Conservation (phyloP, 2,329 filamentous ascomycete genomes). For the Endothia cerciana region DNA sequence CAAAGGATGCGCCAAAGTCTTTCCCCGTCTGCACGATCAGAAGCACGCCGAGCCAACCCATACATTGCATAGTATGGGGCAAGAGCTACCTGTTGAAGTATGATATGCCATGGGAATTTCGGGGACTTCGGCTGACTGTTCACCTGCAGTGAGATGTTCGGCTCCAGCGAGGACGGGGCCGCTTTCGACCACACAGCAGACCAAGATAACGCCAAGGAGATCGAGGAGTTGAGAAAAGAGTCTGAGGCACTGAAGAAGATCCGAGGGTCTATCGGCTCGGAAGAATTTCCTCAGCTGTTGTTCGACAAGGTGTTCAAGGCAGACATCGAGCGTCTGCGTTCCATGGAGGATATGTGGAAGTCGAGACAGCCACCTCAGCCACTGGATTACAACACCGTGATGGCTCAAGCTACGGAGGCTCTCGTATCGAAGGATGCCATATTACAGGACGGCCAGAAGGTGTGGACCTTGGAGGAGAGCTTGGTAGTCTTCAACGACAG, state of each 20-base stretch:
- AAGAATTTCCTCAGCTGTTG: conserved; percentile 75
- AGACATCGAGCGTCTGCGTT: conserved; percentile 80
- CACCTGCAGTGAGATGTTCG: conserved; percentile 73
- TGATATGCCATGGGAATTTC: conserved; percentile 34
- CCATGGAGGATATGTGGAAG: conserved; percentile 98
- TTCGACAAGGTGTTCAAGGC: conserved; percentile 92
- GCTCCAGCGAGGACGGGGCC: conserved; percentile 83
- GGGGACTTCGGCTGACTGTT: conserved; percentile 18
- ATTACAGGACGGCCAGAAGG: conserved; percentile 69
- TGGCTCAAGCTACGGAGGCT: conserved; percentile 53
- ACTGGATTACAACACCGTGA: conserved; percentile 68
- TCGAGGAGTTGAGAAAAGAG: conserved; percentile 84
- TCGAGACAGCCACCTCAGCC: conserved; percentile 73
- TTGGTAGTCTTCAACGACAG: conserved; percentile 86
- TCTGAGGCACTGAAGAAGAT: conserved; percentile 83
- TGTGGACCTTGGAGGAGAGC: conserved; percentile 85
- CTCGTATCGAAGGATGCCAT: conserved; percentile 58
- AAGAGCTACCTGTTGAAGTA: conserved; percentile 91
- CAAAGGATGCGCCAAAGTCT: conserved; percentile 87
- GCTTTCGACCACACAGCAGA: conserved; percentile 80
- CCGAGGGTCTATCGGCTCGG: conserved; percentile 76
- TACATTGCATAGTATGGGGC: conserved; percentile 98
- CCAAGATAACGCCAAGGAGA: conserved; percentile 83
- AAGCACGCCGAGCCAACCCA: conserved; percentile 93
- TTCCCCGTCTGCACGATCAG: conserved; percentile 97